Base-by-base conservation (phyloP, 1,284 basidiomycete genomes). In the Fistulinella staudtii region DNA sequence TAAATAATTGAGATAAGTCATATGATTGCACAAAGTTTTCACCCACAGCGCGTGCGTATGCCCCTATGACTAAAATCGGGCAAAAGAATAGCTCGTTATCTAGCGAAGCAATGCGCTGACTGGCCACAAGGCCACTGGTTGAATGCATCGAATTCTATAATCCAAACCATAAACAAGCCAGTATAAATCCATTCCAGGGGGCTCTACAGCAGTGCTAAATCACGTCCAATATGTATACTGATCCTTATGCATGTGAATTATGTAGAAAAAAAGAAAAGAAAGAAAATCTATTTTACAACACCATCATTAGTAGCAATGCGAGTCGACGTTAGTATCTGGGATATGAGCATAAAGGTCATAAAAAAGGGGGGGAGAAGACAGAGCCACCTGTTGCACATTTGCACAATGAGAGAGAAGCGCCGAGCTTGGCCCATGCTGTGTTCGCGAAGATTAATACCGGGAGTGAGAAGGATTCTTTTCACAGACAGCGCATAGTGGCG, bases 321-420 rank as follows among this genome's bases (percentile, higher is more conserved):
- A 43, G 27, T 39, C 42, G 39, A 45, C 22, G 30, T 55, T 31
- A 46, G 46, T 39, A 43, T 61, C 52, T 52, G 36, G 33, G n/a
- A n/a, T 38, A 47, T 43, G 49, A 50, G 39, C 50, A 59, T 50
- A 41, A 47, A 37, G 48, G 42, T 46, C 49, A 66, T 64, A 65
- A 63, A 58, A 66, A 63, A 62, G 61, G 58, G 49, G 53, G 60
- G 40, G 27, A 41, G 44, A 57, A 50, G 48, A 45, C 9, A 44
- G 40, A 51, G 46, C 49, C 41, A 58, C 53, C 46, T 48, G 56
- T 56, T 25, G 43, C 49, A 38, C 25, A 33, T 39, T 27, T 49
- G 60, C 39, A 28, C 27, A 28, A 45, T 35, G 24, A 31, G 25
- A 3, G 36, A 47, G 39, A 42, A 45, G 37, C 21, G 31, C 40